These are phyloP conservation scores for Ogataea polymorpha DNA, from an alignment of 805 yeast species.

Conservation along the genomic window DNA sequence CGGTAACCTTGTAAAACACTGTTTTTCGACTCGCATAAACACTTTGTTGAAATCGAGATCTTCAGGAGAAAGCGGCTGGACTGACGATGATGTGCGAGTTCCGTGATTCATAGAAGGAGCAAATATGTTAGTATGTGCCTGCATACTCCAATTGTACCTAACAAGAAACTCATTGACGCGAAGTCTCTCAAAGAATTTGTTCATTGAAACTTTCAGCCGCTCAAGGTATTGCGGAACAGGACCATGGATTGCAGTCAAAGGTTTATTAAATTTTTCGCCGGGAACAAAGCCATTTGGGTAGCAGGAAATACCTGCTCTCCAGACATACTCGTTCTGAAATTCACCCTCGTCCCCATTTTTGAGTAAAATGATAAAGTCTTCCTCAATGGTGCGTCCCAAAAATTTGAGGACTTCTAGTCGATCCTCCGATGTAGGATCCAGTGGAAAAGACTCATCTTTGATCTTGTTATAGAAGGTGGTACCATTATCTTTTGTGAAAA, in stretches of 20 bases:
- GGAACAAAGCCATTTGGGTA: slow-evolving; percentile 79
- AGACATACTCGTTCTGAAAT: slow-evolving; percentile 50
- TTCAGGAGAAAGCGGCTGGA: slow-evolving; percentile 34
- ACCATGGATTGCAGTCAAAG: slow-evolving; percentile 58
- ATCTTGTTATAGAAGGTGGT: slow-evolving; percentile 37
- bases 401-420: slow-evolving; percentile 16
- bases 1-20: slow-evolving; percentile 52
- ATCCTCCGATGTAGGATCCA: slow-evolving; percentile 13
- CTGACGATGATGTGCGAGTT: slow-evolving; percentile 28
- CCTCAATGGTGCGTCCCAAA: slow-evolving; percentile 44
- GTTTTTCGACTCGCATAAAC: slow-evolving; percentile 61
- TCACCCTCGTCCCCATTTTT: slow-evolving; percentile 29
- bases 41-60: slow-evolving; percentile 43
- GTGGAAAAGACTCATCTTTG: slow-evolving; percentile 39
- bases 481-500: slow-evolving; percentile 27
- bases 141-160: slow-evolving; percentile 70
- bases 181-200: slow-evolving; percentile 57
- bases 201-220: slow-evolving; percentile 61
- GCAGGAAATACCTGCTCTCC: slow-evolving; percentile 55
- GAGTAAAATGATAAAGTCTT: slow-evolving; percentile 57
- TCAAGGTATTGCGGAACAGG: slow-evolving; percentile 70
- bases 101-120: slow-evolving; percentile 45
- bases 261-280: slow-evolving; percentile 44
- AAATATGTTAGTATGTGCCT: slow-evolving; percentile 51
- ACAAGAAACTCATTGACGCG: slow-evolving; percentile 53